A percentile compares a stretch with the other conserved stretches of the same genome.
These are phyloP conservation scores for Komagataella kurtzmanii DNA, from an alignment of 805 yeast species.

Conservation along the genomic window DNA sequence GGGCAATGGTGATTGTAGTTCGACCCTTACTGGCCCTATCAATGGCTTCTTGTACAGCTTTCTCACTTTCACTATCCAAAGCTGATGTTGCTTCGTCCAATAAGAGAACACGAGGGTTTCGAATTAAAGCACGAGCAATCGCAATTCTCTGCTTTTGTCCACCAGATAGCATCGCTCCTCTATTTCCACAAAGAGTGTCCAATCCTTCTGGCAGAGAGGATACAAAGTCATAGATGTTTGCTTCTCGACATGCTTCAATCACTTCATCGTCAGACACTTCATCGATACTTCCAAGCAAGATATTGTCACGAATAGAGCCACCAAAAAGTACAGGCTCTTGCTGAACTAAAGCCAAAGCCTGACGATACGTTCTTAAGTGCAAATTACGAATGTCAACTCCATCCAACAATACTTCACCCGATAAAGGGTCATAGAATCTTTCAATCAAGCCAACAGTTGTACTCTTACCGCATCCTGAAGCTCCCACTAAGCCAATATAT, in stretches of 20 bases:
- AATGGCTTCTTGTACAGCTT: conserved; percentile 24
- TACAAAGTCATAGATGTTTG: conserved; percentile 46
- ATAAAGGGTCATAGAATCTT: conserved; percentile 69
- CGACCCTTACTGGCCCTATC: conserved; percentile 19
- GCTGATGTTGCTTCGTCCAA: conserved; percentile 65
- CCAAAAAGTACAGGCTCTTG: conserved; percentile 87
- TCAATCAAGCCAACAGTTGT: conserved; percentile 70
- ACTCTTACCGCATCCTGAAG: conserved; percentile 94
- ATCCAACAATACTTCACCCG: conserved; percentile 55
- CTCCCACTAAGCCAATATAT: conserved; percentile 92
- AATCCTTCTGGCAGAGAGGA: conserved; percentile 45
- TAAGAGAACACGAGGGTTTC: conserved; percentile 48
- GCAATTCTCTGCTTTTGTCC: conserved; percentile 73
- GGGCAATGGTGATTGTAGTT: conserved; percentile 45
- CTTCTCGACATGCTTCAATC: conserved; percentile 31
- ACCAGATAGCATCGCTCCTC: conserved; percentile 51
- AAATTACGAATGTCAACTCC: conserved; percentile 47
- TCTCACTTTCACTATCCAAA: conserved; percentile 30
- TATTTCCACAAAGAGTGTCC: conserved; percentile 40
- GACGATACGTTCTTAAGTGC: conserved; percentile 61
- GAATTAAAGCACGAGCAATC: conserved; percentile 60
- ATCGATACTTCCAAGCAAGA: conserved; percentile 55
- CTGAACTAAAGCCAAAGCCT: conserved; percentile 73
- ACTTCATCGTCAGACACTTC: conserved; percentile 38
- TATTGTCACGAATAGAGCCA: conserved; percentile 75